phyloP scores from a whole-genome alignment of 208 protist species.

The Crithidia bombi region DNA sequence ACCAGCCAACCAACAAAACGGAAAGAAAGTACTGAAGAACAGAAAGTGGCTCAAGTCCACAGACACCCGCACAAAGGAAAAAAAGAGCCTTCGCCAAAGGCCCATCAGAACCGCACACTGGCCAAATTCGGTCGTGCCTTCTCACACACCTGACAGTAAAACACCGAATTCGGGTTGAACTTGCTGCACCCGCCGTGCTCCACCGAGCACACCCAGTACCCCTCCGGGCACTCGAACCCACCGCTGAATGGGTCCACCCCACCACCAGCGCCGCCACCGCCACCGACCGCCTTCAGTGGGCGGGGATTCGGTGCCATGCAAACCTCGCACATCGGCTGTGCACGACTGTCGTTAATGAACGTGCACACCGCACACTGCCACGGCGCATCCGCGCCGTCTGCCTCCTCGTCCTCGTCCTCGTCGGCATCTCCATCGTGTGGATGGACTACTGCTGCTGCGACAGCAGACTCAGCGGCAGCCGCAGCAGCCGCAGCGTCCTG shows the following conservation, averaged over 20 bases:
- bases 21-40: no score
- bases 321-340: slow-evolving; percentile 42
- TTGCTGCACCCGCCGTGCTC: slow-evolving; percentile 88
- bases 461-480: neutral
- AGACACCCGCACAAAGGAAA: no score
- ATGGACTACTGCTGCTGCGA: neutral
- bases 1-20: no score
- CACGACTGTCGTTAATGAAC: slow-evolving; percentile 59
- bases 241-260: slow-evolving; percentile 13
- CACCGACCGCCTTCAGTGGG: slow-evolving; percentile 23
- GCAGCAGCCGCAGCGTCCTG: slow-evolving; percentile 1
- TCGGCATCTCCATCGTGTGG: neutral
- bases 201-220: slow-evolving; percentile 83
- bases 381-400: slow-evolving; percentile 43
- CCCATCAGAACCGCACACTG: slow-evolving; percentile 64
- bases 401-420: slow-evolving; percentile 27
- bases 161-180: slow-evolving; percentile 80
- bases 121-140: slow-evolving; percentile 77
- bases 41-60: no score
- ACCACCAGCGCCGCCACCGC: neutral
- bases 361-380: slow-evolving; percentile 70
- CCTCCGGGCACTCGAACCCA: slow-evolving; percentile 66
- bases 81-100: no score
- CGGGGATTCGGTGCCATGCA: slow-evolving; percentile 60
- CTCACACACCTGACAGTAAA: slow-evolving; percentile 88